phyloP scores from a whole-genome alignment of 2,329 filamentous ascomycete genomes.

The Aspergillus flavus region DNA sequence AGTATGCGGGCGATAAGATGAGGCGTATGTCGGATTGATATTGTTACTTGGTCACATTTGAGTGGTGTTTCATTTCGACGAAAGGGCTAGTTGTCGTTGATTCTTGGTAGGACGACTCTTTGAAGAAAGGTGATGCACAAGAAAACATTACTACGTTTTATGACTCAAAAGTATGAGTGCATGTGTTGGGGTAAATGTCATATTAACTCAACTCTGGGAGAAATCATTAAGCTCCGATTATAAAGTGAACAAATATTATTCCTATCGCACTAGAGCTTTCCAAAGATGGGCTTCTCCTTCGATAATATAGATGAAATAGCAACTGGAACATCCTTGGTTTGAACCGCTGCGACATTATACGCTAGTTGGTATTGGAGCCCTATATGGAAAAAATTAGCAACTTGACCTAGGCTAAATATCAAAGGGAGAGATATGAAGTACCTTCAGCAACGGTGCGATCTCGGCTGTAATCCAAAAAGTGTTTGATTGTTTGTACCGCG shows the following conservation, averaged over 20 bases:
- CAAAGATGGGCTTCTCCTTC: not conserved
- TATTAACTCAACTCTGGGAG: too few relatives aligned
- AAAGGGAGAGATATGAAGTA: not conserved
- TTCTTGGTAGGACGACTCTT: not conserved
- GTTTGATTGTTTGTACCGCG: not conserved
- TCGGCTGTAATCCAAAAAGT: not conserved
- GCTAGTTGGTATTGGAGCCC: not conserved
- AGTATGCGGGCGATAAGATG: constrained; percentile 4
- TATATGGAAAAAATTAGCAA: not conserved
- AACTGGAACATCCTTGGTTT: not conserved
- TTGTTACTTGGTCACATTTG: not conserved
- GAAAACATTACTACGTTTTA: not conserved
- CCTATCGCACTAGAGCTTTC: not conserved
- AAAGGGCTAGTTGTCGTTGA: not conserved
- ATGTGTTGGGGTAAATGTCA: not conserved
- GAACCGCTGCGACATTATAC: not conserved
- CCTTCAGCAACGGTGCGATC: not conserved
- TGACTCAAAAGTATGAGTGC: not conserved
- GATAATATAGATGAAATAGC: not conserved
- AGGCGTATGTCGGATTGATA: not conserved
- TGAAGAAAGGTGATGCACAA: not conserved
- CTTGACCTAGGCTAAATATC: too few relatives aligned
- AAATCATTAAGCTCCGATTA: too few relatives aligned
- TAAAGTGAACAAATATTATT: too few relatives aligned
- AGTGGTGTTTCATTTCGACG: not conserved